A percentile compares a stretch with the other conserved stretches of the same genome.
Evolutionary conservation across 352 stramenopile species (phyloP).

Genomic region (Vaucheria bursata): DNA sequence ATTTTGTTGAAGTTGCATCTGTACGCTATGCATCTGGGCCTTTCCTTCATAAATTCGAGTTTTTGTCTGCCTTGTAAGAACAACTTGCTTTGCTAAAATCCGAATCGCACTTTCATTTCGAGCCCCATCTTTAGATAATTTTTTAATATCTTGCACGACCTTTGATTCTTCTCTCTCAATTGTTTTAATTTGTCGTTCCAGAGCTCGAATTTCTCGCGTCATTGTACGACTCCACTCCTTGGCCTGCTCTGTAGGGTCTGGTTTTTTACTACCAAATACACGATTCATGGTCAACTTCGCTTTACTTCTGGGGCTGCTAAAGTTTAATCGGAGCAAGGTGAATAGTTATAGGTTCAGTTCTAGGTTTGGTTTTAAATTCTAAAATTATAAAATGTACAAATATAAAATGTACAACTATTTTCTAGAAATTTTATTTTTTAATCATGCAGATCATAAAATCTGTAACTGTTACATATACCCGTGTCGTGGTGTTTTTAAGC

Average conservation of each 20-base stretch:
- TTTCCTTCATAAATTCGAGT: conserved; percentile 45
- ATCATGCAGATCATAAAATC: too few relatives aligned
- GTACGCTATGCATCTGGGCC: conserved; percentile 48
- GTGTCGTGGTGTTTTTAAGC: too few relatives aligned
- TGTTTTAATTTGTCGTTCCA: conserved; percentile 33
- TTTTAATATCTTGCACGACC: conserved; percentile 48
- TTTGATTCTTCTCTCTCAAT: conserved; percentile 49
- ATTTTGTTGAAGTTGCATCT: conserved; percentile 51
- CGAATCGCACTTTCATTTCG: conserved; percentile 34
- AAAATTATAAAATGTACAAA: too few relatives aligned
- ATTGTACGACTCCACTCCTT: conserved; percentile 37
- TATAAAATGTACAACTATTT: too few relatives aligned
- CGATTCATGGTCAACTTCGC: conserved; percentile 27
- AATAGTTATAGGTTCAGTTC: too few relatives aligned
- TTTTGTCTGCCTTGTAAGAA: conserved; percentile 45
- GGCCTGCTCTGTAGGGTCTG: conserved; percentile 31
- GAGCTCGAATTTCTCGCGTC: conserved; percentile 27
- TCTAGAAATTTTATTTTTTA: too few relatives aligned
- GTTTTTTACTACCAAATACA: conserved; percentile 13
- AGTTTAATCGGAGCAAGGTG: too few relatives aligned
- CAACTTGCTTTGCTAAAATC: conserved; percentile 50
- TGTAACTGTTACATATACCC: too few relatives aligned
- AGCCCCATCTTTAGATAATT: conserved; percentile 42
- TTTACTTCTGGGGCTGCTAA: too few relatives aligned
- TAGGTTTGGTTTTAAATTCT: too few relatives aligned